phyloP scores from a whole-genome alignment of 345 rosid species.

The Hibiscus tridactylites region DNA sequence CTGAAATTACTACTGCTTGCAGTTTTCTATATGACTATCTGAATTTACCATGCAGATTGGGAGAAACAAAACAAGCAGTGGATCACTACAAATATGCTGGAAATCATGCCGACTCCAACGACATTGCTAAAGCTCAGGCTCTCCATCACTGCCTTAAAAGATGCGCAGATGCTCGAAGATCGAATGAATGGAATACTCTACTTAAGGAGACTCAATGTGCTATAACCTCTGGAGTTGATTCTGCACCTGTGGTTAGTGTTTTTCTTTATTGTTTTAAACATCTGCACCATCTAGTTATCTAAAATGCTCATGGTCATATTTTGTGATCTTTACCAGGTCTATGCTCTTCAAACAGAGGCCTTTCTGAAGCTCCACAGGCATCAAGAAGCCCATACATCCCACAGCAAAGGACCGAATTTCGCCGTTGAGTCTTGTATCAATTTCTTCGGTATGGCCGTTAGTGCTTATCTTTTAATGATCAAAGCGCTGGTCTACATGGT shows the following conservation, averaged over 20 bases:
- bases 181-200: conserved; percentile 41
- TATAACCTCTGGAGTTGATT: conserved; percentile 47
- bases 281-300: neutral
- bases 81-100: conserved; percentile 44
- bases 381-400: conserved; percentile 45
- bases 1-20: neutral
- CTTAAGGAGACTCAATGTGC: conserved; percentile 38
- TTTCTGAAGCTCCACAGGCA: conserved; percentile 46
- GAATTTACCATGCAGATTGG: conserved; percentile 33
- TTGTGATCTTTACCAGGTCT: conserved; percentile 24
- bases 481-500: conserved; percentile 51
- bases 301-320: neutral
- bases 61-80: conserved; percentile 55
- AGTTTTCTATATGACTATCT: neutral
- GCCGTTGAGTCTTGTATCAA: conserved; percentile 30
- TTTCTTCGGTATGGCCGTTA: conserved; percentile 35
- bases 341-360: conserved; percentile 61
- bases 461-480: conserved; percentile 36
- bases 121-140: conserved; percentile 35
- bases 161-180: conserved; percentile 37
- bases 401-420: conserved; percentile 35
- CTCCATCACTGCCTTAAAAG: conserved; percentile 30
- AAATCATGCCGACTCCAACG: conserved; percentile 21
- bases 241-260: conserved; percentile 45
- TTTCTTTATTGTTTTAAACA: neutral